Base-by-base conservation (phyloP, 2,329 filamentous ascomycete genomes). In the Podosphaera fusca region DNA sequence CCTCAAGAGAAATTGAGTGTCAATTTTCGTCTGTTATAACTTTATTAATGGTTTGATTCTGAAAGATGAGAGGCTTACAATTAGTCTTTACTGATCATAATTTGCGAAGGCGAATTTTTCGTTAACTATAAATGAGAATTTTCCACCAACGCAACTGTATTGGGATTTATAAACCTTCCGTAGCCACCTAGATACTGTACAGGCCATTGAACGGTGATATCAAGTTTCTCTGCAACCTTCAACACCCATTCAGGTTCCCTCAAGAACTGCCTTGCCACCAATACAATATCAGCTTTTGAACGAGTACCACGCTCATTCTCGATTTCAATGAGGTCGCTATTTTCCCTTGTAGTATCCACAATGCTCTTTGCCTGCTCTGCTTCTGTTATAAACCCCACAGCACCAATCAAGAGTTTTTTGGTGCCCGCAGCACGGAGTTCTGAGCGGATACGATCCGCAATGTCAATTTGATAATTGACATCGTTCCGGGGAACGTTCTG, bases 201-300 rank as follows among this genome's bases (percentile, higher is more conserved):
- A 9, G 87, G 79, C 78, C 82, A 83, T 63, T 82, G 73, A 4
- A 89, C 79, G 58, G 79, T 72, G 2, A 89, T 80, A 8, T 78
- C 80, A 36, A 94, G 71, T 61, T 87, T 78, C 59, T 85, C 76
- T 0, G 86, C 88, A 60, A 79, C 82, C 38, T 77, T 75, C 69
- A 87, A 79, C 7, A 87, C 83, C 66, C 88, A 80, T 58, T 85
- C 81, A 0, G 88, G 85, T 65, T 94, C 87, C 67, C 87, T 80
- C 70, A 94, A 74, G 69, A 92, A 92, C 65, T 84, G 82, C 57
- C 87, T 75, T 0, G 60, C 89, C 1, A 84, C 74, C 21, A 90
- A 74, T 0, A 83, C 80, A n/a, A 89, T 68, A 66, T 95, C 88
- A 0, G 76, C 78, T 66, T 73, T 70, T 14, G 74, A 55, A 10